Percentiles rank a stretch among this genome's conserved stretches.
These are phyloP conservation scores for Torulaspora globosa DNA, from an alignment of 1,139 yeast genomes.

Conservation along the genomic window DNA sequence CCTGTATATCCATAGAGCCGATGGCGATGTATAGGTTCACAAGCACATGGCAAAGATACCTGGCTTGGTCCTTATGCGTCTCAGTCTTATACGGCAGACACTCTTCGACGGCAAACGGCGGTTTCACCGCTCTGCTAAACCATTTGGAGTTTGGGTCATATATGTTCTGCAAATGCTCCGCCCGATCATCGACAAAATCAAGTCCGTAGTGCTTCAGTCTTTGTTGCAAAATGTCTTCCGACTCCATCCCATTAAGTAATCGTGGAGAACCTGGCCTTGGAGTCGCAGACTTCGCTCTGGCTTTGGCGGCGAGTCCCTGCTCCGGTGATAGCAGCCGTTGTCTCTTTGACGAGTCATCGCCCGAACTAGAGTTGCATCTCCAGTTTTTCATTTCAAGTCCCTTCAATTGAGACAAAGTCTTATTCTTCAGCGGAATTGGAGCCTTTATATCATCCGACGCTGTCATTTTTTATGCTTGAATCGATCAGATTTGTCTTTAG, in stretches of 20 bases:
- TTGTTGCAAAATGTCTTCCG: conserved; percentile 26
- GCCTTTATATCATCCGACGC: conserved; percentile 23
- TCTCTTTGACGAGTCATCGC: conserved; percentile 21
- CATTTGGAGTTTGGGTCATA: conserved; percentile 53
- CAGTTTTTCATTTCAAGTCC: conserved; percentile 17
- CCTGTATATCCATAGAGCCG: conserved; percentile 70
- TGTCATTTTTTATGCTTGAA: conserved; percentile 14
- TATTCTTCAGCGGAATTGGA: conserved; percentile 29
- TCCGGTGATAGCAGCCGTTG: conserved; percentile 20
- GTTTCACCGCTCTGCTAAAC: conserved; percentile 48
- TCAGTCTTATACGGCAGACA: conserved; percentile 77
- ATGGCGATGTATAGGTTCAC: conserved; percentile 77
- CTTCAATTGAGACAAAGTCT: conserved; percentile 18
- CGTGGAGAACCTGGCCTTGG: conserved; percentile 21
- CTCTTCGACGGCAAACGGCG: conserved; percentile 58
- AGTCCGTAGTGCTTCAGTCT: conserved; percentile 51
- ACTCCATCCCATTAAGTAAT: conserved; percentile 21
- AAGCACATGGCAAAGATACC: conserved; percentile 72
- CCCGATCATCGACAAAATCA: conserved; percentile 54
- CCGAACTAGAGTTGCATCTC: conserved; percentile 25
- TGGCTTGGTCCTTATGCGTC: conserved; percentile 62
- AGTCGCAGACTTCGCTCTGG: conserved; percentile 32
- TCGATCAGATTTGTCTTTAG: conserved; percentile 1
- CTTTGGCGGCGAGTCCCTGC: conserved; percentile 3
- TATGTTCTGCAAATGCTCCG: conserved; percentile 41